Conservation (phyloP, 2,329 filamentous ascomycete genomes). For the Colletotrichum incanum region DNA sequence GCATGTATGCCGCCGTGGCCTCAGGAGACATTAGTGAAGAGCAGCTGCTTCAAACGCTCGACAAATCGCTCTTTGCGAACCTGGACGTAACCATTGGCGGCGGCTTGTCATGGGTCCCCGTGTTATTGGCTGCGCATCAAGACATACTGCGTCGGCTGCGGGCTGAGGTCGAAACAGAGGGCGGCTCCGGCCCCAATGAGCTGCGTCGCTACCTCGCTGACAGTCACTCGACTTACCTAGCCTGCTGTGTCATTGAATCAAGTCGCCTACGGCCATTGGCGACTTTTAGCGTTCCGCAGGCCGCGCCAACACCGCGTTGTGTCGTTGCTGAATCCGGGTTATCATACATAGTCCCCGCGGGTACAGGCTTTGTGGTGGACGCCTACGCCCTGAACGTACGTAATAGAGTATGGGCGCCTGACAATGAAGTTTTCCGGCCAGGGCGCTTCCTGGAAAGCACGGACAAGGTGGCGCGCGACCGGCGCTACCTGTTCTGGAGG, state of each 20-base stretch:
- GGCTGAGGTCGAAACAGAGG: slow-evolving; percentile 46
- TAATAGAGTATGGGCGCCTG: slow-evolving; percentile 56
- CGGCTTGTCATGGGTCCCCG: slow-evolving; percentile 58
- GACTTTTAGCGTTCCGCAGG: not conserved
- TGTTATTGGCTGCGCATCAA: slow-evolving; percentile 57
- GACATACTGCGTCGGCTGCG: slow-evolving; percentile 51
- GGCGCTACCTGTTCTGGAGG: slow-evolving; percentile 58
- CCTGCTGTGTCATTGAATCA: slow-evolving; percentile 57
- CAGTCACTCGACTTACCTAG: slow-evolving; percentile 47
- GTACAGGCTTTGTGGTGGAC: slow-evolving; percentile 60
- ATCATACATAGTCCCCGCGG: slow-evolving; percentile 52
- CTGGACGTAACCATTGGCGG: slow-evolving; percentile 63
- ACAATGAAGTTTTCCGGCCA: slow-evolving; percentile 54
- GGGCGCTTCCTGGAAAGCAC: slow-evolving; percentile 47
- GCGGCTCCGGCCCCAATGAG: not conserved
- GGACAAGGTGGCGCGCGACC: not conserved
- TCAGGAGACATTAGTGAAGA: not conserved
- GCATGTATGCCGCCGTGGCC: not conserved
- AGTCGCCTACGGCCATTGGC: slow-evolving; percentile 54
- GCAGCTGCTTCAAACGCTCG: slow-evolving; percentile 58
- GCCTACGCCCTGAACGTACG: slow-evolving; percentile 58
- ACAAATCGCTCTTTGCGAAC: slow-evolving; percentile 63
- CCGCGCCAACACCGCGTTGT: not conserved
- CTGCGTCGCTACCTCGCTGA: no score
- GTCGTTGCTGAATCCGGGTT: slow-evolving; percentile 47